These are phyloP conservation scores for Rasamsonia emersonii DNA, from an alignment of 2,329 filamentous ascomycete species.

Conservation along the genomic window DNA sequence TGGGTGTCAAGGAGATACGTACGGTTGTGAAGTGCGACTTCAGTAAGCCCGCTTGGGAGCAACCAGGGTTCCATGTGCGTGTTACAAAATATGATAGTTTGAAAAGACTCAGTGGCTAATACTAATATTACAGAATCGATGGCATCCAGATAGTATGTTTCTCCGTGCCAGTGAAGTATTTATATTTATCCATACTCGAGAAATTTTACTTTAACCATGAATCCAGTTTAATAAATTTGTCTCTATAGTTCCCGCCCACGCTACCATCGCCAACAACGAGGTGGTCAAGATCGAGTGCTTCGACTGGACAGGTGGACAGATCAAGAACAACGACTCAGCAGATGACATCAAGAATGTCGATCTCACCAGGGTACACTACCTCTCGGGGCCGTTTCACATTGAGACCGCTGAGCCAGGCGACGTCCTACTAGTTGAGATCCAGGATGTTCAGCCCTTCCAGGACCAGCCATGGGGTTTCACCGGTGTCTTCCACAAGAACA, in stretches of 20 bases:
- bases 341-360: conserved; percentile 81
- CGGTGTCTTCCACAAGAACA: conserved; percentile 67
- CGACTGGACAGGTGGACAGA: conserved; percentile 72
- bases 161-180: background rate
- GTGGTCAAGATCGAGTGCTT: conserved; percentile 90
- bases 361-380: conserved; percentile 74
- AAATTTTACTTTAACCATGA: background rate
- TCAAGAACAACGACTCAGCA: conserved; percentile 81
- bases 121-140: conserved; percentile 59
- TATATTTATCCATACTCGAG: background rate
- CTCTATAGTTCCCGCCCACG: conserved; percentile 61
- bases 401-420: conserved; percentile 79
- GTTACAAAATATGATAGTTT: conserved; percentile 8
- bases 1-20: conserved; percentile 47
- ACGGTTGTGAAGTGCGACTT: conserved; percentile 66
- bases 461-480: conserved; percentile 87
- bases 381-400: conserved; percentile 82
- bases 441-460: conserved; percentile 82
- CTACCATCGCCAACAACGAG: conserved; percentile 69
- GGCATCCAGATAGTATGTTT: conserved; percentile 76
- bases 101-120: conserved; percentile 1
- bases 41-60: conserved; percentile 61
- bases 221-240: background rate
- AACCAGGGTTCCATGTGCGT: conserved; percentile 61
- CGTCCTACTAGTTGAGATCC: conserved; percentile 77